Conservation (phyloP, 1,284 basidiomycete genomes). For the Ganoderma lucidum region DNA sequence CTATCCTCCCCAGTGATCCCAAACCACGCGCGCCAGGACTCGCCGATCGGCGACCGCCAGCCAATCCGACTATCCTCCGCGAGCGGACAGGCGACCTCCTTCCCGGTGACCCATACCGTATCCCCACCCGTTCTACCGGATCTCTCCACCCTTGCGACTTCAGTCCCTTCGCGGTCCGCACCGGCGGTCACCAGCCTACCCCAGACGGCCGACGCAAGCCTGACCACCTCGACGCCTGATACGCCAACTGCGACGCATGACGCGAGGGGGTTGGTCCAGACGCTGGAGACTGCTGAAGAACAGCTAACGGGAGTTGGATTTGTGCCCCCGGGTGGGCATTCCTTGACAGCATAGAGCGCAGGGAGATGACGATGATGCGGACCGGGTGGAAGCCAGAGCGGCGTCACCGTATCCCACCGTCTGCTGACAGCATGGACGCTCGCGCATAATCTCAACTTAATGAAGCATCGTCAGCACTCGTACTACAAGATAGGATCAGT, state of each 20-base stretch:
- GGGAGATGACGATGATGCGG: not conserved
- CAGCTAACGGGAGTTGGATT: too few species aligned
- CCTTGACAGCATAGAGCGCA: not conserved
- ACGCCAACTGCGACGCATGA: not conserved
- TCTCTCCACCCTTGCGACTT: not conserved
- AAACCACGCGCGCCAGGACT: not conserved
- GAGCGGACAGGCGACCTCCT: not conserved
- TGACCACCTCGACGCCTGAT: not conserved
- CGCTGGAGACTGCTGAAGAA: not conserved
- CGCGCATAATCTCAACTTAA: not conserved
- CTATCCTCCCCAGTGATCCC: not conserved
- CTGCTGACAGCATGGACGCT: not conserved
- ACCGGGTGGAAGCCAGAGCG: not conserved
- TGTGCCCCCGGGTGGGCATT: not conserved
- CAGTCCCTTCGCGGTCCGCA: not conserved
- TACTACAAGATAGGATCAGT: not conserved
- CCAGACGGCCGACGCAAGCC: not conserved
- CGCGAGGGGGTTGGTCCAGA: not conserved
- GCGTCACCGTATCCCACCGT: not conserved
- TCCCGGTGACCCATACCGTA: not conserved
- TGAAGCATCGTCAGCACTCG: not conserved
- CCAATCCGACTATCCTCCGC: not conserved
- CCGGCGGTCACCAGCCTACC: not conserved
- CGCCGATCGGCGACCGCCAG: not conserved
- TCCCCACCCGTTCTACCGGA: not conserved